A percentile compares a stretch with the other conserved stretches of the same genome.
Conservation (phyloP, 805 yeast species). For the Saccharomycopsis javanensis region DNA sequence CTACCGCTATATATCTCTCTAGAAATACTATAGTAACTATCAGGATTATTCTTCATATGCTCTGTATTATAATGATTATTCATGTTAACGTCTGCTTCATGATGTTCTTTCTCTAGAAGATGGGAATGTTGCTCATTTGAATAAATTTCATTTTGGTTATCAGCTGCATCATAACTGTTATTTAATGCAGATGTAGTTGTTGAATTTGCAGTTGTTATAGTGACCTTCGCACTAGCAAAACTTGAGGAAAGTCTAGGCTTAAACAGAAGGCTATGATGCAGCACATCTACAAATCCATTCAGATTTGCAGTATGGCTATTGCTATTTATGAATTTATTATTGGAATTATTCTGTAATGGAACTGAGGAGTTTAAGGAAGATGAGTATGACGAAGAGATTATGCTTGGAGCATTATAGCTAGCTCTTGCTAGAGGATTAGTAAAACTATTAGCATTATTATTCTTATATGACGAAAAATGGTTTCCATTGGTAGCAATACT, state of each 20-base stretch:
- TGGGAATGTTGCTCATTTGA: not conserved
- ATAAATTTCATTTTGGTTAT: not conserved
- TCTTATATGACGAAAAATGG: not conserved
- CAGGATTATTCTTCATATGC: conserved; percentile 7
- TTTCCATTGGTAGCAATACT: not conserved
- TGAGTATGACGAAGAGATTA: conserved; percentile 37
- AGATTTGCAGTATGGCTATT: not conserved
- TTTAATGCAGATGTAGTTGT: not conserved
- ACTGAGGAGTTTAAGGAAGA: not conserved
- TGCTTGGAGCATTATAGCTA: conserved; percentile 39
- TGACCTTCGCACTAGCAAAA: not conserved
- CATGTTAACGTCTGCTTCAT: not conserved
- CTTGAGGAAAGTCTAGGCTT: conserved; percentile 1
- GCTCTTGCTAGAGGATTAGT: not conserved
- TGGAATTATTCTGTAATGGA: not conserved
- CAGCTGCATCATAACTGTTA: not conserved
- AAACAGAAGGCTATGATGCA: conserved; percentile 2
- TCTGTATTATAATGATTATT: not conserved
- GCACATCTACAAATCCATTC: not conserved
- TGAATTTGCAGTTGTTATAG: not conserved
- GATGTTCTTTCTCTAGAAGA: not conserved
- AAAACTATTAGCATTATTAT: not conserved
- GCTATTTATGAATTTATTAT: not conserved
- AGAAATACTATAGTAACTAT: conserved; percentile 9
- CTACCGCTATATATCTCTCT: conserved; percentile 17